Percentiles rank a stretch among this genome's conserved stretches.
These are phyloP conservation scores for Cladophialophora psammophila DNA, from an alignment of 2,329 filamentous ascomycete species.

Conservation along the genomic window DNA sequence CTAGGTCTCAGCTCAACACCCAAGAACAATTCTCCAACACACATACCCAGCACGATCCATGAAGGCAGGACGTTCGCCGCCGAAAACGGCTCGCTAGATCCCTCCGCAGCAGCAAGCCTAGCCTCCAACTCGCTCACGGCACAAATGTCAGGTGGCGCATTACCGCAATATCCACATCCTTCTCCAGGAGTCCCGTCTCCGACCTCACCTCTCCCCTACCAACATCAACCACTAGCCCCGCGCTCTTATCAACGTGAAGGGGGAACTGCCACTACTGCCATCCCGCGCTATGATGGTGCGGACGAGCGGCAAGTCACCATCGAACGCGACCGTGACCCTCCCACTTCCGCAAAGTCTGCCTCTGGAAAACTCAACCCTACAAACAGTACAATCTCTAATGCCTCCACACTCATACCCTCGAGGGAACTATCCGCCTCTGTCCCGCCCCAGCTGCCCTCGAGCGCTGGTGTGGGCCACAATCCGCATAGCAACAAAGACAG, in stretches of 20 bases:
- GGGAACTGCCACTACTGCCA: slow-evolving; percentile 33
- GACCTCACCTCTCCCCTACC: slow-evolving; percentile 52
- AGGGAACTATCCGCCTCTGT: slow-evolving; percentile 39
- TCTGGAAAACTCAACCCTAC: slow-evolving; percentile 35
- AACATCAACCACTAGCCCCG: slow-evolving; percentile 53
- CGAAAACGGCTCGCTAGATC: slow-evolving; percentile 65
- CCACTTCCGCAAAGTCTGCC: slow-evolving; percentile 40
- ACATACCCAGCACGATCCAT: slow-evolving; percentile 70
- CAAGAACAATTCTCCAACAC: slow-evolving; percentile 77
- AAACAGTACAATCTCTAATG: slow-evolving; percentile 37
- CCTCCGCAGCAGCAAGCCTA: slow-evolving; percentile 71
- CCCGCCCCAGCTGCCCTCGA: slow-evolving; percentile 34
- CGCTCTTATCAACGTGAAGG: slow-evolving; percentile 52
- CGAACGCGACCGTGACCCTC: slow-evolving; percentile 44
- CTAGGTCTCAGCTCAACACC: slow-evolving; percentile 71
- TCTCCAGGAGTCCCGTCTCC: slow-evolving; percentile 56
- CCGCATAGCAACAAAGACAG: slow-evolving; percentile 19
- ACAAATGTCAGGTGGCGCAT: slow-evolving; percentile 68
- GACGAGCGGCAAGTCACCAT: slow-evolving; percentile 46
- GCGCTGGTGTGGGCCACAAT: slow-evolving; percentile 35
- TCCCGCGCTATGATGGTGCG: slow-evolving; percentile 49
- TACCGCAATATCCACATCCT: slow-evolving; percentile 54
- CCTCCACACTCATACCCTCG: slow-evolving; percentile 37
- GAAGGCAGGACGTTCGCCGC: slow-evolving; percentile 66
- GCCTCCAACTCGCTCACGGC: slow-evolving; percentile 75